phyloP scores from a whole-genome alignment of 176 grass and related monocot genomes.

The Cenchrus americanus region DNA sequence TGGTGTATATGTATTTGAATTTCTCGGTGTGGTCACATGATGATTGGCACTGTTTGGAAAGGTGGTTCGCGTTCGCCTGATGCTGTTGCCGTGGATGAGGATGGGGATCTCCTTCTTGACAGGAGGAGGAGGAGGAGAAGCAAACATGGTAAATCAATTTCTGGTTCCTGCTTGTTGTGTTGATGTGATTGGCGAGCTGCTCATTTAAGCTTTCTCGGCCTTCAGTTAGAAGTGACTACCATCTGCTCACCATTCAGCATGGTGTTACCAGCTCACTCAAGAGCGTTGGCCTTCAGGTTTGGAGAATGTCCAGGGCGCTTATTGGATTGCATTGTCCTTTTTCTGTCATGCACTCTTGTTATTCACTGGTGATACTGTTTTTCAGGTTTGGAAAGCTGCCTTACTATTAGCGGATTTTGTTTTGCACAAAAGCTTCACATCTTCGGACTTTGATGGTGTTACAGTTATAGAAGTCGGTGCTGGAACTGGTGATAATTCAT shows the following conservation, averaged over 20 bases:
- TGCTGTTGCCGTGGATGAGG: conserved; percentile 59
- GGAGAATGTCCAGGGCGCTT: not conserved
- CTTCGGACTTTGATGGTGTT: conserved; percentile 61
- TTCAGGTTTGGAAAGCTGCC: conserved; percentile 84
- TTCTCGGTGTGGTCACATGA: not conserved
- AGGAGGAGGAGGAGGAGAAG: conserved; percentile 54
- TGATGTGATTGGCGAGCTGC: not conserved
- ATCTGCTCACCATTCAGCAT: conserved; percentile 68
- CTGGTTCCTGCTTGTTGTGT: not conserved
- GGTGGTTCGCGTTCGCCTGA: not conserved
- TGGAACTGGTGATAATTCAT: conserved; percentile 67
- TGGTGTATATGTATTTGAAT: not conserved
- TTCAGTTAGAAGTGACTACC: conserved; percentile 53
- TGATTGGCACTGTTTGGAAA: conserved; percentile 1
- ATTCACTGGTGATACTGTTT: not conserved
- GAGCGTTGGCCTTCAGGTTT: conserved; percentile 85
- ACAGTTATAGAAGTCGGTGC: conserved; percentile 82
- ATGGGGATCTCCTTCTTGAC: conserved; percentile 78
- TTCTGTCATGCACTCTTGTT: not conserved
- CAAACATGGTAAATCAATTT: conserved; percentile 16
- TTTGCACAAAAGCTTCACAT: conserved; percentile 68
- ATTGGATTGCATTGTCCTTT: not conserved
- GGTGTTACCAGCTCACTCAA: conserved; percentile 73
- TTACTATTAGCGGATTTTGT: conserved; percentile 71
- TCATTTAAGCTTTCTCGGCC: not conserved